phyloP scores from a whole-genome alignment of 257 asterid species.

The Nyctanthes arbortristis region DNA sequence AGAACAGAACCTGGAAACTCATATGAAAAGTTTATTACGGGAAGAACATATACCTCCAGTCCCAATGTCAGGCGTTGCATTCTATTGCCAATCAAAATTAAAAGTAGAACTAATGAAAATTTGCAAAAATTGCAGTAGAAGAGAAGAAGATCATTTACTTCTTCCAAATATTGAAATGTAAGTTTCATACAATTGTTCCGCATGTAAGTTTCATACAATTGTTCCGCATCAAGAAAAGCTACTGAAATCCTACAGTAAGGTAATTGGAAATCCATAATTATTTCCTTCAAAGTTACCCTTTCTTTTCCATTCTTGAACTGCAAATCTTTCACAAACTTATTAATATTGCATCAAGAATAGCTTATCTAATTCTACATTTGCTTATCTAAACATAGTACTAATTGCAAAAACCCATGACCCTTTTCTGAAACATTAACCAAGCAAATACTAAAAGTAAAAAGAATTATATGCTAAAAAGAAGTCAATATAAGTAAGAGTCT shows the following conservation, averaged over 20 bases:
- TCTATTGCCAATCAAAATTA: background rate
- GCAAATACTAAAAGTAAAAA: background rate
- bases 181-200: background rate
- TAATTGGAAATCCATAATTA: background rate
- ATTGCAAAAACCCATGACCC: slow-evolving; percentile 5
- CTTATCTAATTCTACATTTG: background rate
- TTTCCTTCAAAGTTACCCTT: background rate
- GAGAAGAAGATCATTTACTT: background rate
- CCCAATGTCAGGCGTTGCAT: background rate
- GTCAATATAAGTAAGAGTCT: slow-evolving; percentile 1
- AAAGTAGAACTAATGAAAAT: background rate
- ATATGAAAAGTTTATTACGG: background rate
- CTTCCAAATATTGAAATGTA: background rate
- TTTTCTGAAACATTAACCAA: slow-evolving; percentile 17
- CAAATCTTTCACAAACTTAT: slow-evolving; percentile 1
- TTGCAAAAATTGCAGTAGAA: background rate
- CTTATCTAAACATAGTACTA: background rate
- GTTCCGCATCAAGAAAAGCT: background rate
- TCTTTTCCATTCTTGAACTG: slow-evolving; percentile 7
- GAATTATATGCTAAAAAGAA: background rate
- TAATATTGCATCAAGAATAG: slow-evolving; percentile 9
- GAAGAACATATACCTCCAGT: background rate
- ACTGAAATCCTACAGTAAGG: background rate
- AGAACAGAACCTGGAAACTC: background rate
- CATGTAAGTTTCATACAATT: background rate